Percentiles rank a stretch among this genome's conserved stretches.
Evolutionary conservation across 1,284 basidiomycete genomes (phyloP).

Genomic region (Calocybe gambosa): DNA sequence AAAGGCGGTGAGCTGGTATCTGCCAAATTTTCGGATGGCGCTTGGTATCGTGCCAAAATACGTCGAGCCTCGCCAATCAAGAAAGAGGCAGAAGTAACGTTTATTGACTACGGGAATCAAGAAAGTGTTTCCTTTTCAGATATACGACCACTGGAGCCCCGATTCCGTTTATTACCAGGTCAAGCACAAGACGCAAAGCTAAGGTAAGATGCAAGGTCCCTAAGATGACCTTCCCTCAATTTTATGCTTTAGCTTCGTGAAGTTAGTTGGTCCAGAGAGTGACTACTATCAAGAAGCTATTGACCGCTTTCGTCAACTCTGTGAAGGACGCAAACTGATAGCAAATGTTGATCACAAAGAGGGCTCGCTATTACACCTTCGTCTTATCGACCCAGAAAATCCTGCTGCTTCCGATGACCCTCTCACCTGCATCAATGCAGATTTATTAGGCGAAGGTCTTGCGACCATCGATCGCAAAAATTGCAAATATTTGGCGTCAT

Average conservation of each 20-base stretch:
- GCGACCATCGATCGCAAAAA: conserved; percentile 75
- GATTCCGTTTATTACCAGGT: conserved; percentile 80
- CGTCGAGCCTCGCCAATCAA: conserved; percentile 76
- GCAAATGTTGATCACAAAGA: conserved; percentile 88
- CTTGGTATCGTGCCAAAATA: conserved; percentile 93
- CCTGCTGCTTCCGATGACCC: conserved; percentile 58
- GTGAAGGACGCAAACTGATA: conserved; percentile 84
- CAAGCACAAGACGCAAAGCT: conserved; percentile 80
- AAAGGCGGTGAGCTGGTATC: conserved; percentile 86
- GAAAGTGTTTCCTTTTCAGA: conserved; percentile 72
- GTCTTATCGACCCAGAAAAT: conserved; percentile 81
- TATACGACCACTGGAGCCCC: conserved; percentile 78
- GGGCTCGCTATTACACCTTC: conserved; percentile 71
- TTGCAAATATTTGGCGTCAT: conserved; percentile 67
- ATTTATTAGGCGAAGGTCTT: conserved; percentile 75
- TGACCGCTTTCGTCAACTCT: conserved; percentile 77
- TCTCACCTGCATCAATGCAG: conserved; percentile 77
- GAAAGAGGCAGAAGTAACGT: conserved; percentile 84
- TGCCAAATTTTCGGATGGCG: conserved; percentile 83
- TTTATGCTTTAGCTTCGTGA: conserved; percentile 63
- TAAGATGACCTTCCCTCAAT: conserved; percentile 1
- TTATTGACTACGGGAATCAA: conserved; percentile 89
- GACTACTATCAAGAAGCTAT: conserved; percentile 85
- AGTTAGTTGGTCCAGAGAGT: conserved; percentile 68
- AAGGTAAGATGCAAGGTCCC: conserved; percentile 40